Evolutionary conservation across 306 rosid species (phyloP), one percentile per base, ranked within the genome.

Genomic region (Abrus pulchellus): DNA sequence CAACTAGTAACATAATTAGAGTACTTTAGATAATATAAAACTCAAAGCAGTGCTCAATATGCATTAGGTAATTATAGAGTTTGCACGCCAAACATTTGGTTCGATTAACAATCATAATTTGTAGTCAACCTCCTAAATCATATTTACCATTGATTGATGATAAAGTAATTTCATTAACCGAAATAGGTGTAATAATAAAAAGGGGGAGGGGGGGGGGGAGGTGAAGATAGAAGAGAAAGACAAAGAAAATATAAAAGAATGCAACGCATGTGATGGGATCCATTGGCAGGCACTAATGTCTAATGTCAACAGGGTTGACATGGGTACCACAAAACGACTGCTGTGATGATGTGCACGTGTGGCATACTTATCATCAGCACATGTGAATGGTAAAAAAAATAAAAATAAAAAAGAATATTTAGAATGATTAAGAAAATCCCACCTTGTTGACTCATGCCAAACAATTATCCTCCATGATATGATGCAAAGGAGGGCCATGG

Each of bases 291-390:
- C 77, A 78, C 77, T 75, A 85, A 85, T 83, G 94, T 86, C 77
- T 75, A 85, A 85, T 83, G 94, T 86, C 90, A 87, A 85, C 85
- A 78, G 87, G 83, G 96, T 94, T 94, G 98, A 94, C 94, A 90
- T 89, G 90, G 86, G 82, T 54, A 49, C 88, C 89, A 64, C 91
- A 43, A 61, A 68, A 85, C 32, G 36, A 66, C 87, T 44, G 70
- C 70, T 59, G 87, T 82, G 88, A 87, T 90, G 94, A 84, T 86
- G 87, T 78, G 94, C 98, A 94, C 98, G 97, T 90, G 98, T 89
- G 97, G 56, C 93, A 83, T 47, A 52, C 90, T 90, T 80, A 85
- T 85, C 88, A 84, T 89, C 82, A 79, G 83, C 87, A 83, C 89
- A 82, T 86, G 87, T 77, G 83, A 61, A 30, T 5, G n/a, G 48